Evolutionary conservation across 225 moss, liverwort and hornwort species (phyloP).

Genomic region (Bryum argenteum): DNA sequence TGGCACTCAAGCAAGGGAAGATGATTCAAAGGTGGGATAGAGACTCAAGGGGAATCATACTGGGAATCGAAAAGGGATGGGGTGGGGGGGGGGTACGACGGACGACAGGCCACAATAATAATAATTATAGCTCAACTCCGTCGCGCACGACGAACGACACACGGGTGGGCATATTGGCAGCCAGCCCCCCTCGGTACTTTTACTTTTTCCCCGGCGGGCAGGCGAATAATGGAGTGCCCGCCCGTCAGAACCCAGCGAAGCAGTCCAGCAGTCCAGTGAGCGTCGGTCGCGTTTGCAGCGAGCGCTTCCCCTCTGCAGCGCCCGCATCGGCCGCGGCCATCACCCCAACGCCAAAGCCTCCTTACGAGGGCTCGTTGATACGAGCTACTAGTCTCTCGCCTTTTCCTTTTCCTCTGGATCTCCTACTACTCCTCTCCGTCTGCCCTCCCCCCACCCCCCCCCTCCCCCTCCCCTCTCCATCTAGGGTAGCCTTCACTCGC

Average conservation of each 20-base stretch:
- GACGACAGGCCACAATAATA: slow-evolving; percentile 17
- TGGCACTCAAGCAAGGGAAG: slow-evolving; percentile 22
- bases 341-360: slow-evolving; percentile 16
- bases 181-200: neutral
- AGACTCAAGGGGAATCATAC: slow-evolving; percentile 27
- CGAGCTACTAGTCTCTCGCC: neutral
- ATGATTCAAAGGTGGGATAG: slow-evolving; percentile 24
- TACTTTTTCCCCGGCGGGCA: slow-evolving; percentile 26
- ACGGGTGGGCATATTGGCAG: slow-evolving; percentile 32
- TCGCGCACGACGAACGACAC: slow-evolving; percentile 22
- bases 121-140: slow-evolving; percentile 17
- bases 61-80: slow-evolving; percentile 22
- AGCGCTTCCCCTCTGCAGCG: neutral
- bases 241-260: slow-evolving; percentile 34
- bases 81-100: slow-evolving; percentile 24
- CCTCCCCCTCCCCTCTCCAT: neutral
- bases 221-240: slow-evolving; percentile 55
- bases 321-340: slow-evolving; percentile 32
- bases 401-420: slow-evolving; percentile 31
- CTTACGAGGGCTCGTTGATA: neutral
- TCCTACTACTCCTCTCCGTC: neutral
- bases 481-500: slow-evolving; percentile 21
- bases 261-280: slow-evolving; percentile 27
- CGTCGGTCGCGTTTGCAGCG: slow-evolving; percentile 22
- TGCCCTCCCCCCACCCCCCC: neutral